Evolutionary conservation across 2,329 filamentous ascomycete genomes (phyloP).

Genomic region (Chaetomiaceae sp.): DNA sequence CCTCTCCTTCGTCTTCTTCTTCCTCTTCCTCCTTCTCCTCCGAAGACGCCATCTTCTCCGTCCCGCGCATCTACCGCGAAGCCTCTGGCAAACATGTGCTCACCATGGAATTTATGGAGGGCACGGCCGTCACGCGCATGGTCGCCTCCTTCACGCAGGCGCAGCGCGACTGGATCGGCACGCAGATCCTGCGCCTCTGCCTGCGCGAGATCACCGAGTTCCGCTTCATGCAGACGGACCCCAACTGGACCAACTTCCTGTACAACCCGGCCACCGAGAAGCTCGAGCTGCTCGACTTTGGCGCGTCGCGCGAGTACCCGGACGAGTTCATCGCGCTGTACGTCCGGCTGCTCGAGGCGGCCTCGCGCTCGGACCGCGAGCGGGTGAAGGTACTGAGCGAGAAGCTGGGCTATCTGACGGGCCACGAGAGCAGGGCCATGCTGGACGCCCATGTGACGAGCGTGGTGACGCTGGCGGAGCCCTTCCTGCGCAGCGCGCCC

Average conservation of each 20-base stretch:
- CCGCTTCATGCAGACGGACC: constrained; percentile 98
- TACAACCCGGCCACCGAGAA: constrained; percentile 70
- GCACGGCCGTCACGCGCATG: constrained; percentile 81
- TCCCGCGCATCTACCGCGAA: constrained; percentile 72
- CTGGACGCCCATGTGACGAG: constrained; percentile 84
- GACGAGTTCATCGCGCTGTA: constrained; percentile 75
- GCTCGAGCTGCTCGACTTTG: constrained; percentile 92
- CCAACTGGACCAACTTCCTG: constrained; percentile 99
- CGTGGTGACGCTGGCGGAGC: constrained; percentile 86
- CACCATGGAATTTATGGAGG: constrained; percentile 89
- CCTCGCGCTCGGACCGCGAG: constrained; percentile 63
- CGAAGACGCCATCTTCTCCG: constrained; percentile 68
- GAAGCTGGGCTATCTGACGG: constrained; percentile 84
- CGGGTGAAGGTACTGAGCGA: constrained; percentile 65
- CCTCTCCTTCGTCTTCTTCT: too few relatives aligned
- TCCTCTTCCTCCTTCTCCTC: constrained; percentile 2
- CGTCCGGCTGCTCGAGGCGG: constrained; percentile 73
- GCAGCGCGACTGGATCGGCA: constrained; percentile 94
- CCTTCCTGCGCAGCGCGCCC: constrained; percentile 72
- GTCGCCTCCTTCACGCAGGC: constrained; percentile 65
- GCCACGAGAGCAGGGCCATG: constrained; percentile 81
- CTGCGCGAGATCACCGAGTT: constrained; percentile 92
- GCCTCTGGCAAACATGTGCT: constrained; percentile 82
- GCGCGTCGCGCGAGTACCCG: constrained; percentile 83
- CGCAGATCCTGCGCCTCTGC: constrained; percentile 85